Evolutionary conservation across 2,329 filamentous ascomycete genomes (phyloP).

Genomic region (Metarhizium humberi): DNA sequence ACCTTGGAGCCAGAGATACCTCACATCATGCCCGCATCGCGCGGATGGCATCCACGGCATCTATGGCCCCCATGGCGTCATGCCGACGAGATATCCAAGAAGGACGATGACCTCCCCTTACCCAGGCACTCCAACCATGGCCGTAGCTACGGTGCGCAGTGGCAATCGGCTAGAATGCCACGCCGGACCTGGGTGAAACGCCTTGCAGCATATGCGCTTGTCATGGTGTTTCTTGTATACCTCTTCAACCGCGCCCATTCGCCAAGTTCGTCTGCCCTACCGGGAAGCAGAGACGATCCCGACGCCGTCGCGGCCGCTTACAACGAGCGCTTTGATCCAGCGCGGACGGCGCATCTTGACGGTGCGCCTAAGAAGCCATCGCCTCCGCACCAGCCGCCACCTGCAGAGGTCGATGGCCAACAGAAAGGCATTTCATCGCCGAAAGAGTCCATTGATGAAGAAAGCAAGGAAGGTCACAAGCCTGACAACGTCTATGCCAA

Average conservation of each 20-base stretch:
- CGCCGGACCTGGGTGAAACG: conserved; percentile 47
- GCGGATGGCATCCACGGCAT: conserved; percentile 17
- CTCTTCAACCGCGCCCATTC: conserved; percentile 12
- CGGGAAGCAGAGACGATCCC: background rate
- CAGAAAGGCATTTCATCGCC: background rate
- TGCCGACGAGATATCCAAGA: conserved; percentile 50
- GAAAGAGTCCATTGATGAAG: background rate
- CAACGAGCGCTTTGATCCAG: background rate
- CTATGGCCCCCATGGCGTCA: conserved; percentile 29
- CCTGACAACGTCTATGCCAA: background rate
- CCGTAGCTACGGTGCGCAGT: conserved; percentile 16
- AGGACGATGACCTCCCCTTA: conserved; percentile 44
- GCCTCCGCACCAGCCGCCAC: background rate
- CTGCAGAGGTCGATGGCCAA: background rate
- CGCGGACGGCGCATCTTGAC: background rate
- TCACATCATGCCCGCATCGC: conserved; percentile 4
- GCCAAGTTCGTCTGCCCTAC: conserved; percentile 14
- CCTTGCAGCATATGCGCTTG: conserved; percentile 34
- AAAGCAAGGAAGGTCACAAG: background rate
- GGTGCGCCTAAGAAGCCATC: background rate
- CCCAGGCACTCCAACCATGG: conserved; percentile 12
- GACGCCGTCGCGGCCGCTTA: background rate
- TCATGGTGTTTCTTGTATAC: conserved; percentile 47
- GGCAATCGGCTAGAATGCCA: conserved; percentile 33
- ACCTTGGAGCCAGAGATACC: background rate